A percentile compares a stretch with the other conserved stretches of the same genome.
These are phyloP conservation scores for Citrullus mucosospermus DNA, from an alignment of 306 rosid species.

Conservation along the genomic window DNA sequence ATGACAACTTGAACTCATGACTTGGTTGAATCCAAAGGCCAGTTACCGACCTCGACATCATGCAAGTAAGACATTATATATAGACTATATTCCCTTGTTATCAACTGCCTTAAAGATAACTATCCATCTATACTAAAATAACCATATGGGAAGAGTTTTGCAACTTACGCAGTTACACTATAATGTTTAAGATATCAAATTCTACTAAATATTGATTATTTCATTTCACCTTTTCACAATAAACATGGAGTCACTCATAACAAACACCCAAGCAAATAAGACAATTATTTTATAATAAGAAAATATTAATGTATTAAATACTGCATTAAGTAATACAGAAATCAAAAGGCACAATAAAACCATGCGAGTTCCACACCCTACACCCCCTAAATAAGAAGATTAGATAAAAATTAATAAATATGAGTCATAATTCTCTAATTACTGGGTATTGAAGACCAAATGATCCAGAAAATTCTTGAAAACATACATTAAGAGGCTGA, in stretches of 20 bases:
- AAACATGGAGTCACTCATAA: not conserved
- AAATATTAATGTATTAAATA: not conserved
- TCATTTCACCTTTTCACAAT: not conserved
- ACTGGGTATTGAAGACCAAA: not conserved
- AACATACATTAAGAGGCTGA: conserved; percentile 82
- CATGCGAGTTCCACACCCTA: not conserved
- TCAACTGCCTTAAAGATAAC: not conserved
- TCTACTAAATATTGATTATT: not conserved
- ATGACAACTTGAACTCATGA: not conserved
- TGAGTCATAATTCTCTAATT: not conserved
- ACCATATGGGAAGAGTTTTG: not conserved
- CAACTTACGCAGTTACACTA: not conserved
- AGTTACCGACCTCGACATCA: not conserved
- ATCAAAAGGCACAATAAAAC: not conserved
- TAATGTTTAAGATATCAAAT: not conserved
- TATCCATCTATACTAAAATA: not conserved
- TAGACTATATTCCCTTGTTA: not conserved
- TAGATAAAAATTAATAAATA: not conserved
- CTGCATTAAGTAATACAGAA: not conserved
- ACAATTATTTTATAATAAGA: not conserved
- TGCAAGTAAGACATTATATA: not conserved
- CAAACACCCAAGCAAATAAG: not conserved
- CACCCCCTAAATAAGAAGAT: not conserved
- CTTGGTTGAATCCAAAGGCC: not conserved
- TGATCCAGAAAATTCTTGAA: conserved; percentile 8